Conservation (phyloP, 768 basidiomycete genomes). For the Boletus edulis region DNA sequence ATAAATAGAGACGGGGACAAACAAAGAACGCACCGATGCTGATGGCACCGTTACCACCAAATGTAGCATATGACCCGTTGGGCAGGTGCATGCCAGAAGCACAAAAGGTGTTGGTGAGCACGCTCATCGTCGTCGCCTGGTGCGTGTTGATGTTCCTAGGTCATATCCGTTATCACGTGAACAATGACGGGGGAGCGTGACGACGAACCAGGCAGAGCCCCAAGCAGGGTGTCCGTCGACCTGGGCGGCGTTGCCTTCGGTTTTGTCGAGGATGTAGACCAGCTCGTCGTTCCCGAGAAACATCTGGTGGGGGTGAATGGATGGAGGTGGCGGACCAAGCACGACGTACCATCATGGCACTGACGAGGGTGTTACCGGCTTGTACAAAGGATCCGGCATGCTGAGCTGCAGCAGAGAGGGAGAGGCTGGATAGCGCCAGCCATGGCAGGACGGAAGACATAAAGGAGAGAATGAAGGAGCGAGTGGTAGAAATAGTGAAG, state of each 20-base stretch:
- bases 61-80: slow-evolving; percentile 69
- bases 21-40: slow-evolving; percentile 35
- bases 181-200: neutral
- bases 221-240: slow-evolving; percentile 72
- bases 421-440: slow-evolving; percentile 7
- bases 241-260: slow-evolving; percentile 66
- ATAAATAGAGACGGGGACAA: neutral
- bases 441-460: slow-evolving; percentile 7
- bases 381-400: slow-evolving; percentile 16
- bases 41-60: slow-evolving; percentile 75
- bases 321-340: too few species aligned
- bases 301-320: slow-evolving; percentile 42
- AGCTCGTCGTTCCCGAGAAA: slow-evolving; percentile 76
- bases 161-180: neutral
- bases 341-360: slow-evolving; percentile 49
- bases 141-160: slow-evolving; percentile 20
- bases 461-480: slow-evolving; percentile 4
- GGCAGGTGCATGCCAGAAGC: slow-evolving; percentile 79
- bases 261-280: slow-evolving; percentile 90
- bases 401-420: slow-evolving; percentile 8
- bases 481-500: neutral
- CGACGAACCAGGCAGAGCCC: slow-evolving; percentile 59
- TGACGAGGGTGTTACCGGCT: slow-evolving; percentile 38
- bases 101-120: slow-evolving; percentile 72
- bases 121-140: slow-evolving; percentile 26